Evolutionary conservation across 2,329 filamentous ascomycete genomes (phyloP), one percentile per base, ranked within the genome.

Genomic region (Colletotrichum camelliae): DNA sequence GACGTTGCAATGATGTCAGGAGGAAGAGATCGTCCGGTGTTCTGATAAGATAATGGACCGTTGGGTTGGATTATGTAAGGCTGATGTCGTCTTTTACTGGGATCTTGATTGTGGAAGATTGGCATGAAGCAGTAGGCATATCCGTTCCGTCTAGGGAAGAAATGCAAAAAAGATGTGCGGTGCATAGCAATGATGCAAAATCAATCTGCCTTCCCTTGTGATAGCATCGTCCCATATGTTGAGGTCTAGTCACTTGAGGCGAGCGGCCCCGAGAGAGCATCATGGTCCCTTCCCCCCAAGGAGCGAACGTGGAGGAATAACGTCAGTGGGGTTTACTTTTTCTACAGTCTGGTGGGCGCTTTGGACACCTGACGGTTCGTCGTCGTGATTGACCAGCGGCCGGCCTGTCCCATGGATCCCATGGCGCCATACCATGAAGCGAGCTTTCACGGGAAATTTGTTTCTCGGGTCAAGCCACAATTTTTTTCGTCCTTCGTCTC

Each of bases 321-420:
- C 70, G 74, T 73, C 70, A 73, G 74, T 72, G 70, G 62, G 69
- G 39, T 68, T 64, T 29, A 52, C 52, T 48, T 48, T 60, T 24
- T 33, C 43, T 13, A n/a, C 18, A 58, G 24, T 24, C 27, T 29
- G 24, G 55, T 58, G 43, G 43, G 18, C 43, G 43, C 43, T 48
- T 21, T 48, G 18, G n/a, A 48, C 43, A 48, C 43, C 43, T 48
- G 43, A 21, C 43, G 43, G 43, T 21, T 48, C n/a, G 43, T 48
- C 43, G 43, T 21, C n/a, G 43, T 48, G 12, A 18, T 48, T 18
- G 39, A 2, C 39, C 21, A 48, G 18, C 43, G 43, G 39, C 39
- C 39, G 39, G 24, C 27, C 24, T 61, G 18, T 61, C 27, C 24
- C 55, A 58, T 58, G 21, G 27, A 58, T 62, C 31, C 60, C 31